A percentile compares a stretch with the other conserved stretches of the same genome.
phyloP scores from a whole-genome alignment of 768 basidiomycete species.

The Tulasnella sp. region DNA sequence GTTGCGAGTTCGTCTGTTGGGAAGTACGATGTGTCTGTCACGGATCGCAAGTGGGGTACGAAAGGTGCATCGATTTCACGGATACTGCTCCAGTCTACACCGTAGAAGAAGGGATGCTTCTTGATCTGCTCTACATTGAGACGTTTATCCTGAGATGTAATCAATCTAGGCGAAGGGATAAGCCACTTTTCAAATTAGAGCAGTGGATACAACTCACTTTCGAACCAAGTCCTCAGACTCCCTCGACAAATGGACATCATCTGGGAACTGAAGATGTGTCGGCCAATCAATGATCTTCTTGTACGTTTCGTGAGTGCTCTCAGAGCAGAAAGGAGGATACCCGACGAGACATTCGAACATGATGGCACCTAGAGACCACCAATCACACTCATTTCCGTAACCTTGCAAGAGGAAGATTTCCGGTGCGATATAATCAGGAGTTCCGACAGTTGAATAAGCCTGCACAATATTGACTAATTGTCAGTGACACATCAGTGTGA shows the following conservation, averaged over 20 bases:
- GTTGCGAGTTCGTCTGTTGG: constrained; percentile 89
- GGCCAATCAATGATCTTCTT: constrained; percentile 96
- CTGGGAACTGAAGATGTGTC: constrained; percentile 74
- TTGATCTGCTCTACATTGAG: constrained; percentile 78
- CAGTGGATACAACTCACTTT: constrained; percentile 24
- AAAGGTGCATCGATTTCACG: constrained; percentile 88
- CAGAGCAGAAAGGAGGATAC: constrained; percentile 93
- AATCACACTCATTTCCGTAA: constrained; percentile 98
- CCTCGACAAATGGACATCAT: constrained; percentile 81
- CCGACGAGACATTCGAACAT: constrained; percentile 98
- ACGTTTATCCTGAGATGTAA: constrained; percentile 72
- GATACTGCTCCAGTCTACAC: constrained; percentile 85
- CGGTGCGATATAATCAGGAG: constrained; percentile 91
- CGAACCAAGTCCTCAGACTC: constrained; percentile 85
- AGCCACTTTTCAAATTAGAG: background rate
- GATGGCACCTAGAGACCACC: constrained; percentile 98
- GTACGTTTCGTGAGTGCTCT: constrained; percentile 94
- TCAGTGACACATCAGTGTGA: background rate
- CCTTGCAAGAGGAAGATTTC: constrained; percentile 95
- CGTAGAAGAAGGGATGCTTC: constrained; percentile 84
- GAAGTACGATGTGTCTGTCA: constrained; percentile 97
- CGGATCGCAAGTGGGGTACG: constrained; percentile 84
- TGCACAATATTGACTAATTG: constrained; percentile 23
- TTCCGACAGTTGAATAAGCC: constrained; percentile 98
- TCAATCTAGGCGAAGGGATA: constrained; percentile 33